Conservation (phyloP, 306 rosid species). For the Fragaria vesca region DNA sequence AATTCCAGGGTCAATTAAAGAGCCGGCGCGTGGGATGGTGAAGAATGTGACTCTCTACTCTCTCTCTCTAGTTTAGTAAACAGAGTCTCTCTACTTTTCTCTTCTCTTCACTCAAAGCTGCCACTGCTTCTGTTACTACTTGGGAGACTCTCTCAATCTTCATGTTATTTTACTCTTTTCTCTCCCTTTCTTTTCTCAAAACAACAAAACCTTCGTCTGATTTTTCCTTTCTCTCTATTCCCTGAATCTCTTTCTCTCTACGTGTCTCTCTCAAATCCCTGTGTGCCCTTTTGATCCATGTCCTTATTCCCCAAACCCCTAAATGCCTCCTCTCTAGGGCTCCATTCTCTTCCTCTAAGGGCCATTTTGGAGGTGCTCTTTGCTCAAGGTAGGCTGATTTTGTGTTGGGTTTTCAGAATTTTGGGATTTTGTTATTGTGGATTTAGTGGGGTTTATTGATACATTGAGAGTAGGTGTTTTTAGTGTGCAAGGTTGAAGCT, state of each 20-base stretch:
- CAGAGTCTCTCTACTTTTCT: background rate
- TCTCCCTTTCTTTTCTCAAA: slow-evolving; percentile 11
- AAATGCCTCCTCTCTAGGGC: slow-evolving; percentile 37
- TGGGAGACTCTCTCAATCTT: background rate
- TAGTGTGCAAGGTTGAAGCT: slow-evolving; percentile 25
- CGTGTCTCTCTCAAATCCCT: slow-evolving; percentile 31
- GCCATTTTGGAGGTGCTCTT: slow-evolving; percentile 22
- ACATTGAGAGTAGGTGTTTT: slow-evolving; percentile 21
- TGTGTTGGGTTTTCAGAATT: slow-evolving; percentile 26
- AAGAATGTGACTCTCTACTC: background rate
- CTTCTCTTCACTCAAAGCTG: slow-evolving; percentile 16
- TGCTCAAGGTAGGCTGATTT: slow-evolving; percentile 27
- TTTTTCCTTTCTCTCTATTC: slow-evolving; percentile 21
- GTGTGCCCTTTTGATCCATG: slow-evolving; percentile 82
- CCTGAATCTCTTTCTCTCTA: slow-evolving; percentile 32
- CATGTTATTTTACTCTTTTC: background rate
- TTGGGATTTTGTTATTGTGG: slow-evolving; percentile 16
- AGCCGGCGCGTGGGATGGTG: slow-evolving; percentile 17
- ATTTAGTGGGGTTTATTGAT: slow-evolving; percentile 19
- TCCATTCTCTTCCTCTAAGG: slow-evolving; percentile 23
- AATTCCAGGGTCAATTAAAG: background rate
- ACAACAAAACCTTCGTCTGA: background rate
- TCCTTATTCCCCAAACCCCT: slow-evolving; percentile 40
- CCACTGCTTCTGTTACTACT: background rate
- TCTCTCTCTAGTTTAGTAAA: background rate